Evolutionary conservation across 2,329 filamentous ascomycete species (phyloP), one percentile per base, ranked within the genome.

Genomic region (Alternaria incomplexa): DNA sequence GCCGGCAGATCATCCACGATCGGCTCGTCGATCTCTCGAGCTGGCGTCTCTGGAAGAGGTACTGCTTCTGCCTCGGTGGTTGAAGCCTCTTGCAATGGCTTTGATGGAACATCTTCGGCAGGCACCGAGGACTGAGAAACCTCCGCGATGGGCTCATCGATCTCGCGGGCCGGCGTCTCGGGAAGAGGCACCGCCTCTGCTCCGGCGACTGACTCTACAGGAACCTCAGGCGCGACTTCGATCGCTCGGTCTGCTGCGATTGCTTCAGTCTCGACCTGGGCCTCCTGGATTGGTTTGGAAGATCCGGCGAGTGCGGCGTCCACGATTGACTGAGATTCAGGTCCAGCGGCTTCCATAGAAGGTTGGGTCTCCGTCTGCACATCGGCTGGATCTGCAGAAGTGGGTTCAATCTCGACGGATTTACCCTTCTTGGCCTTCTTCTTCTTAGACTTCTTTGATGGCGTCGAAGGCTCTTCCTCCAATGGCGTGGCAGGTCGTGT

Each of bases 361-460:
- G 40, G 10, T 36, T 45, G 46, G 20, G 59, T 20, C 13, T 64
- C 59, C 44, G 30, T 15, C 5, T 40, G 56, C 23, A 32, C 20
- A 12, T 58, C 36, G 5, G 36, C 25, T 43, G 5, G 50, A 20
- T 56, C 28, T 22, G 23, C 15, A 15, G 26, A 40, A 20, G 36
- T 28, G 26, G 61, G 10, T 20, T 55, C 62, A 11, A 60, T 23
- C 12, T 67, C 64, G 47, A 48, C 43, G 13, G 58, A 36, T 32
- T 67, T 66, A 7, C 40, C 60, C 36, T 65, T 65, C 58, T 69
- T 71, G 9, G 61, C 59, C 36, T 67, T 71, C 56, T 83, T 80
- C 62, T 85, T 85, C 11, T 80, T 66, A 7, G 53, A 80, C 65
- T 84, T 85, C 64, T 82, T 81, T 56, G 81, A 82, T 30, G 74